A percentile compares a stretch with the other conserved stretches of the same genome.
These are phyloP conservation scores for Euclidium syriacum DNA, from an alignment of 345 rosid genomes.

Conservation along the genomic window DNA sequence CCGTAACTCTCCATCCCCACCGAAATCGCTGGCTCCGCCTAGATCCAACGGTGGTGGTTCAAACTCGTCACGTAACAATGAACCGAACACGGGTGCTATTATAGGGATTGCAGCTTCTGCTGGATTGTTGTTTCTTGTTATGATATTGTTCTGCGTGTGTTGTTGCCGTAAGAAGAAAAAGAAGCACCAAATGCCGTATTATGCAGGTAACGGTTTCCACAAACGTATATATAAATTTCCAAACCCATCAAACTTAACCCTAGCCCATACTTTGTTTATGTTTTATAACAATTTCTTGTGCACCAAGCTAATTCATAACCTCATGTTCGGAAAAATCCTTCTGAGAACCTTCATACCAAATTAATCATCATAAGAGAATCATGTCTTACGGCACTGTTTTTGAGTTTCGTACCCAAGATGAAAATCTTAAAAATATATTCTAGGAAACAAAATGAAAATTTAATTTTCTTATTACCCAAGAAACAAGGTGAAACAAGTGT, in stretches of 20 bases:
- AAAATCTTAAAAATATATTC: no score
- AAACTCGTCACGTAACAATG: conserved; percentile 1
- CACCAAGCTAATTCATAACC: background rate
- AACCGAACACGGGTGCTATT: conserved; percentile 5
- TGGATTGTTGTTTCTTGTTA: conserved; percentile 36
- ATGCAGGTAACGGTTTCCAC: conserved; percentile 13
- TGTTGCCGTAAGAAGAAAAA: conserved; percentile 48
- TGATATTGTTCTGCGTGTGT: conserved; percentile 35
- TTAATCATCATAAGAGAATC: no score
- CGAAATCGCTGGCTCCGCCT: conserved; percentile 28
- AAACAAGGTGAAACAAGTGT: conserved; percentile 3
- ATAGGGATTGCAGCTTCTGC: conserved; percentile 44
- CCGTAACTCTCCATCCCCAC: conserved; percentile 11
- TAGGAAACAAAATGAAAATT: background rate
- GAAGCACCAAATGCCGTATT: conserved; percentile 30
- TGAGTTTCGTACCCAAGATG: no score
- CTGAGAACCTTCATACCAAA: background rate
- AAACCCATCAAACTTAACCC: conserved; percentile 1
- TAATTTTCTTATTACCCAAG: conserved; percentile 1
- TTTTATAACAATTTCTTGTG: background rate
- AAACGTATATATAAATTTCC: background rate
- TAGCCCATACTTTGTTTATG: background rate
- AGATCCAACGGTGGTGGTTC: conserved; percentile 29
- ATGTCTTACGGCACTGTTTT: no score
- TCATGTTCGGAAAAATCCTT: background rate